Evolutionary conservation across 441 rosid genomes (phyloP), one percentile per base, ranked within the genome.

Genomic region (Euphorbia celastroides): DNA sequence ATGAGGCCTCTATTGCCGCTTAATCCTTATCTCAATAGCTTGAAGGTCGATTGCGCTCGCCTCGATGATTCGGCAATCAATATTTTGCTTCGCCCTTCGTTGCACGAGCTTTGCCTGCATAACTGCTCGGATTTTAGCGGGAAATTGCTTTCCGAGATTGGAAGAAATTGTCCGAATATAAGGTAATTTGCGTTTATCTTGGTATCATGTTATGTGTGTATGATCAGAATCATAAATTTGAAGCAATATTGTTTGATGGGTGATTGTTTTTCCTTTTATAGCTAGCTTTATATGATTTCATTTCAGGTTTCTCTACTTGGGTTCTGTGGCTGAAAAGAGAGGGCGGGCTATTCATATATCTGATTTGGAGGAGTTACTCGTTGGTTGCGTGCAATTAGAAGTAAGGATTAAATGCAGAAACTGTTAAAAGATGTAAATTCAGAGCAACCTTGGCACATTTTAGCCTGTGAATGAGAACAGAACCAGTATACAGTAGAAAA

Each of bases 251-350:
- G 38, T 41, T 41, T 7, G 44, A 41, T 41, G 12, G 44, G 12
- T 41, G 44, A 41, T 41, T 41, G 12, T 41, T 10, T 3, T 41
- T 41, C 44, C 12, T 70, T 59, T 34, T 69, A 65, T 72, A 55
- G 68, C 60, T 60, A 50, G 69, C 60, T 77, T 72, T 66, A 41
- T 51, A 19, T 73, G n/a, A 27, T 64, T 72, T 76, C 70, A 64
- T 11, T 75, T 73, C 77, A 93, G 96, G 84, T 79, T 77, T 46
- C 83, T 93, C 55, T 84, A 79, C 83, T 78, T 93, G 83, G 96
- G 93, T 60, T 87, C 96, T 2, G 90, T 87, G 51, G 92, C 90
- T 14, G 97, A 90, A 67, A 88, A 87, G 76, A 76, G 91, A 72
- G 91, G 93, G 60, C 81, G 86, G 19, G 79, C 86, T 20, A 74